Evolutionary conservation across 148 eudicot species (phyloP), one percentile per base, ranked within the genome.

Genomic region (Diospyros lotus): DNA sequence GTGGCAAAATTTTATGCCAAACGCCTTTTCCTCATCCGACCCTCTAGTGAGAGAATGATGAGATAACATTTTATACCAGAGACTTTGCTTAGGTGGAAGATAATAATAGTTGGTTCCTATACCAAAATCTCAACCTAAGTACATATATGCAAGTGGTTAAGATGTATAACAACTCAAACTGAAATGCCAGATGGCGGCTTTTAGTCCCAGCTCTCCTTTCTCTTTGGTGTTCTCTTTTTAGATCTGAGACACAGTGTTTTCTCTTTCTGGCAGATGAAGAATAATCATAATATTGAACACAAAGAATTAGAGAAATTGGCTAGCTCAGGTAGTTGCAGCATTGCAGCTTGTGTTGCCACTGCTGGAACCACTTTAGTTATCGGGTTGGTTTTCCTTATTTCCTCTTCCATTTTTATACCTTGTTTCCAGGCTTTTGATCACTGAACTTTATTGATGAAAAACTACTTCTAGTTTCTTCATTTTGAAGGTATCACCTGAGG

Each of bases 261-360:
- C 59, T 72, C 18, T 80, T 75, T 85, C 65, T 82, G 67, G 80
- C 86, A 92, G 98, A 89, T 94, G 97, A 87, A 85, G 79, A 80
- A 71, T 55, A 84, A 78, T 68, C 75, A 86, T 75, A 80, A 86
- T 28, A 76, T 94, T 66, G 96, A 89, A 78, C 82, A 80, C 18
- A 86, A 85, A 9, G 98, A 94, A 80, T 82, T 94, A 11, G 87
- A 89, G 81, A 89, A 86, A 76, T 85, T 94, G 70, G 91, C 86
- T 60, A 81, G 83, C 45, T 66, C 87, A 38, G 90, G 94, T 62
- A 82, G 84, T 83, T 77, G 82, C 67, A 84, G 80, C 77, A 74
- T 86, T 46, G 83, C 89, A 39, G 78, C 94, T 73, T 89, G 89
- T 78, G 78, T 86, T 81, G 98, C 98, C 55, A 88, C 96, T 77